Evolutionary conservation across 2,329 filamentous ascomycete species (phyloP).

Genomic region (Stachybotrys chlorohalonatus): DNA sequence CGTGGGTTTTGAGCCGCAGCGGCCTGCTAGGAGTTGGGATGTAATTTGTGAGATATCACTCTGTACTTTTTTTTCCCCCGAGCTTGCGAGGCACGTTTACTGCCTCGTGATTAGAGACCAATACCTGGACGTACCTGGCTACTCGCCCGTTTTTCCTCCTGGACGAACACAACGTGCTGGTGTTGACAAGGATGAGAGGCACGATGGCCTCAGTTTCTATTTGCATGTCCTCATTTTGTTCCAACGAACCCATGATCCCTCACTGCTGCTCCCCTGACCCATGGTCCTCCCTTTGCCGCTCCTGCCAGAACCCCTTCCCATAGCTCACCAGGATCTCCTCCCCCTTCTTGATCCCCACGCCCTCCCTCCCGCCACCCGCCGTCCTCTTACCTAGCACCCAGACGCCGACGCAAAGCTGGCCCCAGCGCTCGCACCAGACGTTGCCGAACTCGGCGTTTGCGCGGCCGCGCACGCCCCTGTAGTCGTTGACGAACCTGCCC

Average conservation of each 20-base stretch:
- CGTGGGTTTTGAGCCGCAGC: background rate
- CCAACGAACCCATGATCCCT: background rate
- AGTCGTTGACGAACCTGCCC: constrained; percentile 59
- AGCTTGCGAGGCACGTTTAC: background rate
- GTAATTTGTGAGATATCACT: background rate
- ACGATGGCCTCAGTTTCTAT: no score
- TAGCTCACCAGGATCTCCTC: constrained; percentile 59
- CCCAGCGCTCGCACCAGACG: constrained; percentile 43
- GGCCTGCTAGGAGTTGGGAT: background rate
- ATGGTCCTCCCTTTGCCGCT: constrained; percentile 17
- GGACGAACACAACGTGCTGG: no score
- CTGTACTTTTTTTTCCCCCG: background rate
- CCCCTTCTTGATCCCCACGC: constrained; percentile 41
- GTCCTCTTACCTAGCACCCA: constrained; percentile 34
- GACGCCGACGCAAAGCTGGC: constrained; percentile 47
- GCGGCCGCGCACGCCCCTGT: constrained; percentile 43
- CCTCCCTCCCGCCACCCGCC: constrained; percentile 12
- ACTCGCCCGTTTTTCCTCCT: no score
- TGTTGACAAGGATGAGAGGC: no score
- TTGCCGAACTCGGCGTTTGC: constrained; percentile 52
- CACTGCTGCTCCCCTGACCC: background rate
- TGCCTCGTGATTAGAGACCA: no score
- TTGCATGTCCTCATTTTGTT: no score
- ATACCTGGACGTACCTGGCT: no score
- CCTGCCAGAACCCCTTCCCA: constrained; percentile 58